A percentile compares a stretch with the other conserved stretches of the same genome.
Conservation (phyloP, 1,284 basidiomycete species). For the Cutaneotrichosporon daszewskae region DNA sequence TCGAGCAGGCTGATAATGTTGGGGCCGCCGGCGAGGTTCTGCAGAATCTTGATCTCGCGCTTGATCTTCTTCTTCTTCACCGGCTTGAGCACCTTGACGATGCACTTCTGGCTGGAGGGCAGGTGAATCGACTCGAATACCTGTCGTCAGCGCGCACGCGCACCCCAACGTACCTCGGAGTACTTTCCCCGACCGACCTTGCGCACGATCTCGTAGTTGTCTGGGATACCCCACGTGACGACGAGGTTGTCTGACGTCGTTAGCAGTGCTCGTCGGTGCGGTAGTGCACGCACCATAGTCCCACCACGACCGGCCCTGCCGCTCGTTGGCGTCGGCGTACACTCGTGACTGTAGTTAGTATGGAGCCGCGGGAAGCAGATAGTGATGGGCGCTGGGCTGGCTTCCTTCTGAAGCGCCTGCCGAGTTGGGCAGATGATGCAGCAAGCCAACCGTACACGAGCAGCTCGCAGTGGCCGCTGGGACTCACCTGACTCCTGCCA, state of each 20-base stretch:
- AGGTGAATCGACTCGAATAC: constrained; percentile 97
- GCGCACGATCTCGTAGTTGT: constrained; percentile 96
- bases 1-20: constrained; percentile 81
- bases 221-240: constrained; percentile 91
- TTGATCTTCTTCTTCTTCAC: constrained; percentile 99
- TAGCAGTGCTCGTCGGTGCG: not conserved
- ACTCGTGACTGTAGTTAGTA: constrained; percentile 48
- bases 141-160: constrained; percentile 31
- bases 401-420: no score
- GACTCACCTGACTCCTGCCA: constrained; percentile 29
- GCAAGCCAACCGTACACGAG: no score
- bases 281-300: constrained; percentile 53
- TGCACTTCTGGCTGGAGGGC: constrained; percentile 87
- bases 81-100: constrained; percentile 97
- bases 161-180: constrained; percentile 65
- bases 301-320: constrained; percentile 56
- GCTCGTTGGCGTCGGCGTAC: constrained; percentile 57
- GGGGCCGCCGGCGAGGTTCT: constrained; percentile 92
- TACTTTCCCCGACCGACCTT: constrained; percentile 97
- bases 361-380: no score
- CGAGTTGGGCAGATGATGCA: no score
- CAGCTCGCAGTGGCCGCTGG: not conserved
- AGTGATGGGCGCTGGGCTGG: not conserved
- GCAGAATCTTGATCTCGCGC: constrained; percentile 97
- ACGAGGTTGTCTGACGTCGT: constrained; percentile 68